Evolutionary conservation across 768 basidiomycete species (phyloP).

Genomic region (Macrolepiota fuliginosa): DNA sequence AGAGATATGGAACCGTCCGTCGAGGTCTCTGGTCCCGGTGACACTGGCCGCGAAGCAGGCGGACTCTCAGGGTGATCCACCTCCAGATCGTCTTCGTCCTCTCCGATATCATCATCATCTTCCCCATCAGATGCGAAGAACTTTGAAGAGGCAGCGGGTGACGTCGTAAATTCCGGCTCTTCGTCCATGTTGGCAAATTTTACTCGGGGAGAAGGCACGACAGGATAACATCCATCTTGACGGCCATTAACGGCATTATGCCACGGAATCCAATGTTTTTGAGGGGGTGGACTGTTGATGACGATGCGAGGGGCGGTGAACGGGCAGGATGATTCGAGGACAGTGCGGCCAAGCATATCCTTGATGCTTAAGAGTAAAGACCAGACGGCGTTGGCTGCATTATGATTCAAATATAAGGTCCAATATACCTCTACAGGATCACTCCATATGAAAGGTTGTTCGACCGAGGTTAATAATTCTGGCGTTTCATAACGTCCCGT

Average conservation of each 20-base stretch:
- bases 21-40: slow-evolving; percentile 22
- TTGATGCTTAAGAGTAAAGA: slow-evolving; percentile 28
- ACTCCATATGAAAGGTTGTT: slow-evolving; percentile 43
- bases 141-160: slow-evolving; percentile 5
- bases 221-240: slow-evolving; percentile 35
- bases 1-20: slow-evolving; percentile 11
- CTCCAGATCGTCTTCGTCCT: slow-evolving; percentile 9
- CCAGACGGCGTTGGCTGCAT: slow-evolving; percentile 16
- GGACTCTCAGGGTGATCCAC: slow-evolving; percentile 11
- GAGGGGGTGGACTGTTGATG: slow-evolving; percentile 35
- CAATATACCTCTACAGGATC: slow-evolving; percentile 49
- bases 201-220: slow-evolving; percentile 25
- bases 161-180: neutral
- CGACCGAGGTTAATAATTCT: slow-evolving; percentile 28
- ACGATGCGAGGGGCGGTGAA: slow-evolving; percentile 44
- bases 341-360: slow-evolving; percentile 27
- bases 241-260: slow-evolving; percentile 31
- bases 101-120: slow-evolving; percentile 12
- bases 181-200: slow-evolving; percentile 22
- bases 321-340: slow-evolving; percentile 44
- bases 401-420: neutral
- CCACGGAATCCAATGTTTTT: slow-evolving; percentile 36
- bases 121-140: slow-evolving; percentile 13
- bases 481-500: slow-evolving; percentile 34
- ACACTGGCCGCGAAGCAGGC: slow-evolving; percentile 15